phyloP scores from a whole-genome alignment of 2,329 filamentous ascomycete species.

The Nectriaceae sp. region DNA sequence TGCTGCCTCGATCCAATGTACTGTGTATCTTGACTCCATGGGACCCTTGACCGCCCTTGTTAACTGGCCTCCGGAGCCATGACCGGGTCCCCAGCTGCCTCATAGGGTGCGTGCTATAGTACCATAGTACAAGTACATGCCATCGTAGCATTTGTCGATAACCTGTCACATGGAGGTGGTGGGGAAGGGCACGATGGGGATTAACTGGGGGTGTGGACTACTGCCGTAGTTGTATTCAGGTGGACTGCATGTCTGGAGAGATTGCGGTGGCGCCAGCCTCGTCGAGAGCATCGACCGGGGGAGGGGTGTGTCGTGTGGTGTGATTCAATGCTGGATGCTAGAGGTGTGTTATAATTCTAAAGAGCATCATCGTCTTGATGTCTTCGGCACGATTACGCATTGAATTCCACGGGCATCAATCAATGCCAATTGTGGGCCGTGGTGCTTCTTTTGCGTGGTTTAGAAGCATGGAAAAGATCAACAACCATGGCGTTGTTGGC shows the following conservation, averaged over 20 bases:
- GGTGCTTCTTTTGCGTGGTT: too few relatives aligned
- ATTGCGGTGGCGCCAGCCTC: conserved; percentile 2
- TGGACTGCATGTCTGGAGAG: not conserved
- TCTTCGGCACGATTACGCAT: too few relatives aligned
- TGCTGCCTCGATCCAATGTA: not conserved
- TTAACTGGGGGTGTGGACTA: not conserved
- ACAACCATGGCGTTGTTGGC: too few relatives aligned
- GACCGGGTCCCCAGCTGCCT: too few relatives aligned
- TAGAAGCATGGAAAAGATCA: too few relatives aligned
- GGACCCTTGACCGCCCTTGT: not conserved
- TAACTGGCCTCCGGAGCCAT: not conserved
- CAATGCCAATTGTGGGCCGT: not conserved
- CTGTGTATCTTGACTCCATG: not conserved
- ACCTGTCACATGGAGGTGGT: not conserved
- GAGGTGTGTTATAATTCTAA: too few relatives aligned
- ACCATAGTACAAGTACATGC: too few relatives aligned
- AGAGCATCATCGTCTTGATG: too few relatives aligned
- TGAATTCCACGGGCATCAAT: not conserved
- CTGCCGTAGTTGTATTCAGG: too few relatives aligned
- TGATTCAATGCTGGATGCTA: too few relatives aligned
- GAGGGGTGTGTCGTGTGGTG: too few relatives aligned
- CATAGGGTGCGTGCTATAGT: too few relatives aligned
- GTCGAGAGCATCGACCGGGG: not conserved
- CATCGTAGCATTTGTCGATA: not conserved
- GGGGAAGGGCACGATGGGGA: not conserved